These are phyloP conservation scores for Flaveria bidentis DNA, from an alignment of 129 eudicot species.

Conservation along the genomic window DNA sequence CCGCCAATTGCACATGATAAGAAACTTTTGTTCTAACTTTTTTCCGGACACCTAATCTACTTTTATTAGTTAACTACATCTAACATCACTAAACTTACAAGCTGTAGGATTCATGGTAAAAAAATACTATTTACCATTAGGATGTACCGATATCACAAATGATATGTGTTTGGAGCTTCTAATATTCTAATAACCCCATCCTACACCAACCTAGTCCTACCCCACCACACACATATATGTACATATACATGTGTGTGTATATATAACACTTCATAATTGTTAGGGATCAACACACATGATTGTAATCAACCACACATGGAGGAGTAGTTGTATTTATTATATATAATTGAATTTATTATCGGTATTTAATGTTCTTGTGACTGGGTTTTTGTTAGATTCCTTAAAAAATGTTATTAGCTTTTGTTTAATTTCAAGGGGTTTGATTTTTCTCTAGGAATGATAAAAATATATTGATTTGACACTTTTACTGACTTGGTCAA, in stretches of 20 bases:
- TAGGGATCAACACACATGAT: conserved; percentile 33
- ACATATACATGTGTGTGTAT: neutral
- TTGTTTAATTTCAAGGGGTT: neutral
- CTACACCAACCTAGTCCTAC: neutral
- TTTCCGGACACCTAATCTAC: too few species aligned
- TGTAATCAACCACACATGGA: conserved; percentile 21
- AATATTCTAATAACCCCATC: neutral
- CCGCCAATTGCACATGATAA: neutral
- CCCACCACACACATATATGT: neutral
- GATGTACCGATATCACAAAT: too few species aligned
- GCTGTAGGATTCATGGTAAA: too few species aligned
- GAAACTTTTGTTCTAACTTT: neutral
- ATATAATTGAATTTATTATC: conserved; percentile 26
- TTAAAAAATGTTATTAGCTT: neutral
- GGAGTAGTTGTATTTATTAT: conserved; percentile 27
- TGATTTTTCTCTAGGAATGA: neutral
- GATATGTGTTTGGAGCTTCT: too few species aligned
- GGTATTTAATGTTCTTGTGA: conserved; percentile 36
- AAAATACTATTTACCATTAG: too few species aligned
- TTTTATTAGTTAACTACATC: too few species aligned
- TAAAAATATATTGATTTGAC: neutral
- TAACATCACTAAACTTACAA: too few species aligned
- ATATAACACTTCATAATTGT: conserved; percentile 23
- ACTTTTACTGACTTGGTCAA: neutral
- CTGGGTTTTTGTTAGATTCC: neutral